These are phyloP conservation scores for Pyrenochaeta sp. DNA, from an alignment of 2,329 filamentous ascomycete species.

Conservation along the genomic window DNA sequence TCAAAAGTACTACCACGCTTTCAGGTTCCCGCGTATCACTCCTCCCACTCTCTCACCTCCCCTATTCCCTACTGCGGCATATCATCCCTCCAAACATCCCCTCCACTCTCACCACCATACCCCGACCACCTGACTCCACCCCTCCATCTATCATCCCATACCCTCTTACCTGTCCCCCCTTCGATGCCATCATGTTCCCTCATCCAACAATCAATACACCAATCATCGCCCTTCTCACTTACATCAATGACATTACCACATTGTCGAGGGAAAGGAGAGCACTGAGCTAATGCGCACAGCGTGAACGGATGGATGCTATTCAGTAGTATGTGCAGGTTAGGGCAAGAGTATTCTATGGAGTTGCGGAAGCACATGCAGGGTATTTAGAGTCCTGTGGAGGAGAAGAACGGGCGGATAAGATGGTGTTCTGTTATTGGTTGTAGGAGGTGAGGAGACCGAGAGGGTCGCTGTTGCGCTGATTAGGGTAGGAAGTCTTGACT, in stretches of 20 bases:
- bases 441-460: too few relatives aligned
- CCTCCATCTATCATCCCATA: constrained; percentile 10
- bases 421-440: too few relatives aligned
- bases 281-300: constrained; percentile 15
- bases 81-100: constrained; percentile 15
- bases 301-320: constrained; percentile 11
- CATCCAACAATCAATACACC: constrained; percentile 22
- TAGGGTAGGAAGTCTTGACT: too few relatives aligned
- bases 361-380: constrained; percentile 23
- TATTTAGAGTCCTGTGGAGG: not conserved
- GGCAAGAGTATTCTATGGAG: constrained; percentile 16
- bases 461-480: too few relatives aligned
- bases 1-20: too few relatives aligned
- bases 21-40: not conserved
- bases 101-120: constrained; percentile 5
- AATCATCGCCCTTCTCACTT: constrained; percentile 7
- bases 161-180: not conserved
- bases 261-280: constrained; percentile 9
- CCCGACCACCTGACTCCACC: constrained; percentile 15
- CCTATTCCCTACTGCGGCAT: constrained; percentile 10
- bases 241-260: constrained; percentile 10
- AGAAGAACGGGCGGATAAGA: not conserved
- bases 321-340: constrained; percentile 4
- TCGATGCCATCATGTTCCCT: constrained; percentile 5
- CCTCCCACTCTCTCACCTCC: not conserved